These are phyloP conservation scores for Hypoxylon perforatum DNA, from an alignment of 495 filamentous ascomycete genomes.

Conservation along the genomic window DNA sequence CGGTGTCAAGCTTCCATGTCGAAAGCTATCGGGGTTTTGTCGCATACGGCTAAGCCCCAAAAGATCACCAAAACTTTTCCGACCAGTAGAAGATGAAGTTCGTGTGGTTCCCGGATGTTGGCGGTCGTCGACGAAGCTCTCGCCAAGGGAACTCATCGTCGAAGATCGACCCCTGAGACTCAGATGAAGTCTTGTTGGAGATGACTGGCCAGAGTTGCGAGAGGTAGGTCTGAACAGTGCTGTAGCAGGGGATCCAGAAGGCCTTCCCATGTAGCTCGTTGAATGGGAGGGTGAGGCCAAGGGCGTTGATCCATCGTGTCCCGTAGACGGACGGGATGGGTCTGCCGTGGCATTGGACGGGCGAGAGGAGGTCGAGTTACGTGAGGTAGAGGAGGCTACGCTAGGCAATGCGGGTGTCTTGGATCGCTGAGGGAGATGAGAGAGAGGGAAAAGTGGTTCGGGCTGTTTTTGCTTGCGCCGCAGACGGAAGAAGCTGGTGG, in stretches of 20 bases:
- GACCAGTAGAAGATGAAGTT: conserved; percentile 84
- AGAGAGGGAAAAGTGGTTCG: conserved; percentile 76
- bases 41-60: conserved; percentile 80
- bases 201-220: conserved; percentile 75
- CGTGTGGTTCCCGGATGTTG: conserved; percentile 67
- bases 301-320: conserved; percentile 52
- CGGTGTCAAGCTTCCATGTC: conserved; percentile 71
- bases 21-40: conserved; percentile 75
- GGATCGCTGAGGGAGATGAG: conserved; percentile 78
- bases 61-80: conserved; percentile 90
- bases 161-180: conserved; percentile 81
- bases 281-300: conserved; percentile 47
- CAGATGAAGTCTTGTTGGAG: conserved; percentile 68
- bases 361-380: conserved; percentile 41
- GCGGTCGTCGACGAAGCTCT: conserved; percentile 68
- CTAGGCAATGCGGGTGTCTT: conserved; percentile 43
- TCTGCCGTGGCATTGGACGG: conserved; percentile 53
- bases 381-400: conserved; percentile 46
- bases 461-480: conserved; percentile 82
- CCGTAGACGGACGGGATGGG: conserved; percentile 63
- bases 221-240: conserved; percentile 72
- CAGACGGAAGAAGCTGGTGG: conserved; percentile 81
- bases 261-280: conserved; percentile 27
- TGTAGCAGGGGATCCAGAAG: conserved; percentile 61
- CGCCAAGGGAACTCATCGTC: conserved; percentile 82